Base-by-base conservation (phyloP, 192 early-diverging fungal species). In the Hyaloraphidium curvatum region DNA sequence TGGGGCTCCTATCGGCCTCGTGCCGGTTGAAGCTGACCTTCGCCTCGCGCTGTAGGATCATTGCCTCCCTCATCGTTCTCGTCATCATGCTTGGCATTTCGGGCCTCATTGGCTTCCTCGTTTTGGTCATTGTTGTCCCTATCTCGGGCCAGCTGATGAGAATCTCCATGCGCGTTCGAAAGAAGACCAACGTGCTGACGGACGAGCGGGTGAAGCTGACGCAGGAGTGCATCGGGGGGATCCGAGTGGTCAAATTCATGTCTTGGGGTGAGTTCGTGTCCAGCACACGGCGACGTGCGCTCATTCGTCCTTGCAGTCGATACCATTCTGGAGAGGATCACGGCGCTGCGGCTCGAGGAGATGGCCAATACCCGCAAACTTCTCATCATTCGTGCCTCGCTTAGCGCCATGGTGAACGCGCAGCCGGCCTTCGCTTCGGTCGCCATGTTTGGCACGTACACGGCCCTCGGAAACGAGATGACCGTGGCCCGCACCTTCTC, bases 111-210 rank as follows among this genome's bases (percentile, higher is more conserved):
- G n/a, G n/a, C n/a, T n/a, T n/a, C n/a, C n/a, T n/a, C n/a, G n/a
- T n/a, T n/a, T n/a, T n/a, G n/a, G n/a, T n/a, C n/a, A n/a, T n/a
- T n/a, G n/a, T n/a, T n/a, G n/a, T n/a, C n/a, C n/a, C n/a, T n/a
- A n/a, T n/a, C n/a, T n/a, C n/a, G n/a, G n/a, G n/a, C n/a, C n/a
- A n/a, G n/a, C n/a, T 78, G 30, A 63, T 68, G 58, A 59, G 53
- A 30, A 54, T 41, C 16, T 53, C 77, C 30, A 41, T 52, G 2
- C 27, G 11, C 19, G 64, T 77, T 53, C 61, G 75, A 28, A 57
- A 57, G n/a, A 53, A 48, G 43, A 19, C 43, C 5, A 14, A 48
- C 14, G 17, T 9, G n/a, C 14, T 55, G 11, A 55, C 54, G 1
- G 54, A 55, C 50, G 28, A 55, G 50, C 54, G 54, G 2, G 51